Evolutionary conservation across 2,329 filamentous ascomycete species (phyloP).

Genomic region (Trichoderma endophyticum): DNA sequence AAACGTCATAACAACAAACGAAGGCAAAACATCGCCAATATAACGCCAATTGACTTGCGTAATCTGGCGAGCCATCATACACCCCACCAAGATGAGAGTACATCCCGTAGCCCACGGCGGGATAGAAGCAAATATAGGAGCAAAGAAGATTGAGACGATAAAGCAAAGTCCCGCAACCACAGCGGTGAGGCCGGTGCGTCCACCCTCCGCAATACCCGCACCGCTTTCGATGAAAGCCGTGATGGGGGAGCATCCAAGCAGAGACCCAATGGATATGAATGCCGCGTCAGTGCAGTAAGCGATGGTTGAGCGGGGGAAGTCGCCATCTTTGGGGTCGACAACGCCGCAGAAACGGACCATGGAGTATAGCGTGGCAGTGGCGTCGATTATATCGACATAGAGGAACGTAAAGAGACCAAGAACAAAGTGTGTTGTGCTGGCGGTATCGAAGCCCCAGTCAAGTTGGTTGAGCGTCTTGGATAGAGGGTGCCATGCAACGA

Average conservation of each 20-base stretch:
- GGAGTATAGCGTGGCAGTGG: slow-evolving; percentile 74
- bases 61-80: slow-evolving; percentile 74
- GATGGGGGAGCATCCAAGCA: slow-evolving; percentile 68
- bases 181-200: slow-evolving; percentile 68
- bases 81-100: slow-evolving; percentile 69
- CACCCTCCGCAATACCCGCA: slow-evolving; percentile 72
- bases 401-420: slow-evolving; percentile 74
- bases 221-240: slow-evolving; percentile 75
- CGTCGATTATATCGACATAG: slow-evolving; percentile 77
- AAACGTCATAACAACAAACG: slow-evolving; percentile 70
- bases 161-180: slow-evolving; percentile 69
- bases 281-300: slow-evolving; percentile 72
- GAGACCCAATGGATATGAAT: slow-evolving; percentile 66
- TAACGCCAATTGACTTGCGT: slow-evolving; percentile 74
- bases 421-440: slow-evolving; percentile 59
- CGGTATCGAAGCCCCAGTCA: slow-evolving; percentile 59
- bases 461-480: slow-evolving; percentile 59
- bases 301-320: slow-evolving; percentile 80
- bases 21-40: slow-evolving; percentile 71
- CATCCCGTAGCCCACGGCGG: slow-evolving; percentile 76
- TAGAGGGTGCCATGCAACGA: slow-evolving; percentile 71
- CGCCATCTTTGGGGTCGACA: slow-evolving; percentile 63
- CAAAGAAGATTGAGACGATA: slow-evolving; percentile 69
- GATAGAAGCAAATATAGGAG: slow-evolving; percentile 72
- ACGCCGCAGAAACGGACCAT: slow-evolving; percentile 73